phyloP scores from a whole-genome alignment of 257 asterid species.

The Jacaranda mimosifolia region DNA sequence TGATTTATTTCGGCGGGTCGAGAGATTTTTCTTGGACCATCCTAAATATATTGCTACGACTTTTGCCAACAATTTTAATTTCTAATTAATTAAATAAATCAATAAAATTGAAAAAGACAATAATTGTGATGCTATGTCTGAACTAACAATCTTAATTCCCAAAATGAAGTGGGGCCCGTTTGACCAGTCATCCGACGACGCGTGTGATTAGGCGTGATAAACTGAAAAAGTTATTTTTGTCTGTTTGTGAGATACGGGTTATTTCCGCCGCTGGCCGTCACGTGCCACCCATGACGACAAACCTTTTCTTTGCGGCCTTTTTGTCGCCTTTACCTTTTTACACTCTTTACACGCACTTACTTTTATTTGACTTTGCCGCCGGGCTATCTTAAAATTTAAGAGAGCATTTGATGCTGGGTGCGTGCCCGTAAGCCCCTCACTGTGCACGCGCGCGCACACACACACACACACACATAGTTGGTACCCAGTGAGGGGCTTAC shows the following conservation, averaged over 20 bases:
- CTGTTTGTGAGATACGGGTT: neutral
- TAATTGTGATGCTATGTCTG: neutral
- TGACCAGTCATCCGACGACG: neutral
- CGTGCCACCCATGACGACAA: neutral
- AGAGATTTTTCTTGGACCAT: too few species aligned
- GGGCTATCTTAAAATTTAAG: too few species aligned
- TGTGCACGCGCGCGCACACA: too few species aligned
- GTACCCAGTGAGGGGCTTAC: too few species aligned
- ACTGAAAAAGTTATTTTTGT: constrained; percentile 35
- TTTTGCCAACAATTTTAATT: neutral
- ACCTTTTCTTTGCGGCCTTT: neutral
- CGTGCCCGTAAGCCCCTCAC: too few species aligned
- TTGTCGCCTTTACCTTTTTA: too few species aligned
- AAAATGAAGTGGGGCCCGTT: neutral
- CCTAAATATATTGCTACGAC: neutral
- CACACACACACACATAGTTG: too few species aligned
- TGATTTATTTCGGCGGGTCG: too few species aligned
- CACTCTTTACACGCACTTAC: too few species aligned
- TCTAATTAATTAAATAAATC: neutral
- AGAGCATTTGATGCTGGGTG: too few species aligned
- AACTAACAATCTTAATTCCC: neutral
- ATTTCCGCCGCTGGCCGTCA: constrained; percentile 9
- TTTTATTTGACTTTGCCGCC: too few species aligned
- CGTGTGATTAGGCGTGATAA: neutral
- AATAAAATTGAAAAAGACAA: neutral